Evolutionary conservation across 192 early-diverging fungal species (phyloP), one percentile per base, ranked within the genome.

Genomic region (Podila verticillata): DNA sequence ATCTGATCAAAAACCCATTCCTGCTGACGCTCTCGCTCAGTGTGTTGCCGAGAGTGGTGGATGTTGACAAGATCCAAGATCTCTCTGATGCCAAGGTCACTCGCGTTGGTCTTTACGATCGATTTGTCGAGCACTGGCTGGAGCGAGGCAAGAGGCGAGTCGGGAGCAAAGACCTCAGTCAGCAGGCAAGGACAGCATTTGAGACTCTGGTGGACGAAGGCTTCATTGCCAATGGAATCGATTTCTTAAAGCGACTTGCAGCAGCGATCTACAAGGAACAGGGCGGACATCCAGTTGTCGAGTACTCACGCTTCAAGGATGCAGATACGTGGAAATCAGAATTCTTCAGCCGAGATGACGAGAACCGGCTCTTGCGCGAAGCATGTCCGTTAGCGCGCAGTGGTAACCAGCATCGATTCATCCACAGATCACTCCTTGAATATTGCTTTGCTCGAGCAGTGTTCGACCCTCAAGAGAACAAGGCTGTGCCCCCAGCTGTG

Each of bases 71-170:
- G n/a, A n/a, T 15, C 6, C 7, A 56, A 35, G 49, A 56, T 34
- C n/a, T 66, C 28, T 31, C 64, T 2, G 13, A 24, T 31, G 19
- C 15, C 51, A 28, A 20, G 28, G 17, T 66, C 30, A 34, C 64
- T 4, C 44, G 64, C 6, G 26, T 66, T 3, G 17, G 12, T 5
- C 49, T 66, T 7, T 66, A 66, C 22, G 49, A 66, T 29, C 10
- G 31, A 20, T 66, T 66, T 30, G n/a, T 66, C 8, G 30, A 56
- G 19, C 49, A 66, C 3, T 66, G 64, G 64, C 24, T 66, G 9
- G 49, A 66, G 13, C 1, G 2, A 22, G n/a, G 31, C 49, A 66
- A 57, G 32, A 10, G 1, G 29, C 28, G 64, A 15, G 29, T 66
- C 2, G 29, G 5, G 28, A 30, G 47, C 2, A 56, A 15, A 7